Base-by-base conservation (phyloP, 352 stramenopile species). In the Pythium sp. region DNA sequence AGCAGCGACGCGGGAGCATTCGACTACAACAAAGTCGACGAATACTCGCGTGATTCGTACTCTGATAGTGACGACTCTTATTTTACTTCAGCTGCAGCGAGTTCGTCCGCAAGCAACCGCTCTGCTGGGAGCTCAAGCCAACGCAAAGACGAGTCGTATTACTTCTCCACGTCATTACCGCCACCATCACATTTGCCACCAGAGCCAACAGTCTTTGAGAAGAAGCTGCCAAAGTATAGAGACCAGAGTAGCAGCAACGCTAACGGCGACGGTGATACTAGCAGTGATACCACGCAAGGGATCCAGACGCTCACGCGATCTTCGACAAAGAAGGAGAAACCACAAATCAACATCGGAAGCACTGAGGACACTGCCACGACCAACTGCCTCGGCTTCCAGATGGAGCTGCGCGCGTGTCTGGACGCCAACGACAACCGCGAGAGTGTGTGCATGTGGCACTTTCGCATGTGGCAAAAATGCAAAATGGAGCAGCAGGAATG, bases 381-480 rank as follows among this genome's bases (percentile, higher is more conserved):
- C 5, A 51, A 3, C 12, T 62, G 57, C 57, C 32, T 46, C 3
- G 38, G n/a, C 15, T 41, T 53, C 34, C 57, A 62, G 34, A 62
- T 32, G 24, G 57, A 62, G 22, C 12, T 62, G 12, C 57, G 57
- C 32, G 30, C 57, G 8, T 62, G 57, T 38, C 34, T 62, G 11
- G 34, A 62, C 22, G 57, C 57, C n/a, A 62, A 62, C 34, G 38
- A 49, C 57, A 49, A 49, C 57, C 57, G 57, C 57, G 57, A 62
- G n/a, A 62, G 57, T 20, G n/a, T 62, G 11, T 62, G 57, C 57
- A 62, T 62, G 30, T 62, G 57, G 34, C 38, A 62, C n/a, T 62
- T 51, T n/a, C 15, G 32, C 32, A 34, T 22, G 20, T 62, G 57
- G 57, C 32, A 49, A 15, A 24, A 24, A 4, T 62, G 57, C 34